phyloP scores from a whole-genome alignment of 352 stramenopile genomes.

The Aphanomyces euteiches region DNA sequence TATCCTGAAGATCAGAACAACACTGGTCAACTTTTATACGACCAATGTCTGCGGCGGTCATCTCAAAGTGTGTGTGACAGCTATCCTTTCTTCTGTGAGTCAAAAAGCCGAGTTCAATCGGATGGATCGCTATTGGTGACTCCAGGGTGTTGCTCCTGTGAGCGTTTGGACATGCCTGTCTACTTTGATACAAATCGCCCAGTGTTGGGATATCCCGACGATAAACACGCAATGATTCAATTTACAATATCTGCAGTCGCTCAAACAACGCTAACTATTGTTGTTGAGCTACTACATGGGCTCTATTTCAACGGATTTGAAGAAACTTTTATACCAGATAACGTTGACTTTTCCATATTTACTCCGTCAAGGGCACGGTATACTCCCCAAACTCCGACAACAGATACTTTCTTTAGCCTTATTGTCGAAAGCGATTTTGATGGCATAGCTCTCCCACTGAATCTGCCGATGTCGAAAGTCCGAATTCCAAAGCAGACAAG shows the following conservation, averaged over 20 bases:
- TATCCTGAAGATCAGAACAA: constrained; percentile 60
- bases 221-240: constrained; percentile 94
- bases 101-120: constrained; percentile 33
- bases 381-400: constrained; percentile 48
- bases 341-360: constrained; percentile 87
- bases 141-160: constrained; percentile 85
- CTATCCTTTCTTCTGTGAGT: constrained; percentile 67
- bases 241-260: constrained; percentile 83
- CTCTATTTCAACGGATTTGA: constrained; percentile 91
- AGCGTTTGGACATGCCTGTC: constrained; percentile 80
- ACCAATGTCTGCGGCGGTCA: constrained; percentile 44
- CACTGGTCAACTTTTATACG: constrained; percentile 43
- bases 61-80: constrained; percentile 47
- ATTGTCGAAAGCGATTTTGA: constrained; percentile 76
- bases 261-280: constrained; percentile 82
- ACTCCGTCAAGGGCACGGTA: constrained; percentile 79
- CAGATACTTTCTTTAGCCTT: constrained; percentile 75
- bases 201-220: constrained; percentile 87
- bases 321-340: constrained; percentile 62
- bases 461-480: constrained; percentile 81
- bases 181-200: constrained; percentile 73
- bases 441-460: constrained; percentile 89
- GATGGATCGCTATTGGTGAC: constrained; percentile 33
- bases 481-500: constrained; percentile 48
- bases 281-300: constrained; percentile 91